Evolutionary conservation across 805 yeast species (phyloP), one percentile per base, ranked within the genome.

Genomic region (Candida piceae): DNA sequence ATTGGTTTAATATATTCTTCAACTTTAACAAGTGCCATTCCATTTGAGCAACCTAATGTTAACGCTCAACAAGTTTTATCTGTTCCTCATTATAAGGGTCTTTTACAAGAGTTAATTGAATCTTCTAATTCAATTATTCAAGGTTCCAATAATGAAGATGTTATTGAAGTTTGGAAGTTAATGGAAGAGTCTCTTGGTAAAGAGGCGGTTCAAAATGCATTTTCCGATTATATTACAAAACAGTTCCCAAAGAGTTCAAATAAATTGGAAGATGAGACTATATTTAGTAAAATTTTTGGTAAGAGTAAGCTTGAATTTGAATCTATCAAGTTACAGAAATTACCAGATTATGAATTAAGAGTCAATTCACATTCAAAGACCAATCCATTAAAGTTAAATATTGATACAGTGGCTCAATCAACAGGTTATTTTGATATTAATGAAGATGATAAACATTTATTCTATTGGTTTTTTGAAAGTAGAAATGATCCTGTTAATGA

Each of bases 401-500:
- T 89, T 39, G 97, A 90, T 64, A 61, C 70, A 5, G 95, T 86
- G 34, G 77, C 81, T 55, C 96, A 87, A 61, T 80, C 75, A 58
- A 70, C 89, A 25, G 96, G 96, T 36, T 87, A 87, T 62, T 74
- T 87, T 56, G 96, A 87, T 60, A 77, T 84, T 35, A 45, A 49
- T 16, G 49, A 47, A 16, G 42, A 50, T 16, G 96, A 86, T 57
- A 87, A 87, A 64, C 96, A 87, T 64, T 80, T 86, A 57, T 86
- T 85, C 66, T 64, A 57, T 33, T 64, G 93, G 89, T 81, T 80
- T 55, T 88, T 87, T 52, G 95, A 87, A 63, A 80, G 90, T 41
- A 77, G 95, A 69, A 82, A 81, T 58, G 89, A 84, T 60, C 95
- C 96, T n/a, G 65, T 65, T 45, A 84, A 71, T 42, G 96, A 86